Evolutionary conservation across 2,329 filamentous ascomycete genomes (phyloP).

Genomic region (Trichoderma guizhouense): DNA sequence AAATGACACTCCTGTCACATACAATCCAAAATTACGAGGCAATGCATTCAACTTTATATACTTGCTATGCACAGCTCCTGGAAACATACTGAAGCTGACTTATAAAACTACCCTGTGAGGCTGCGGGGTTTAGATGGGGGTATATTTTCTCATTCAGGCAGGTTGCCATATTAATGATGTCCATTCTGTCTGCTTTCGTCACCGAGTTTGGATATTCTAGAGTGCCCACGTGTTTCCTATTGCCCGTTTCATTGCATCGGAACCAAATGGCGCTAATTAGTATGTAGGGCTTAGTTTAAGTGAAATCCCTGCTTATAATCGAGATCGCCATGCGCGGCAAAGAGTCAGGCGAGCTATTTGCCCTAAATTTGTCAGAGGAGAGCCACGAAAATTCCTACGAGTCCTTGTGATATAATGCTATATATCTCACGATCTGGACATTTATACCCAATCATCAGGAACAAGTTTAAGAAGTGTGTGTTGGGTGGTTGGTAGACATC

Average conservation of each 20-base stretch:
- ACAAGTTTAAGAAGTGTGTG: not conserved
- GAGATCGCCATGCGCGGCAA: not conserved
- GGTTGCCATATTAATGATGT: not conserved
- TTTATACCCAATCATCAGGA: not conserved
- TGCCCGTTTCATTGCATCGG: not conserved
- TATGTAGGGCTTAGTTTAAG: not conserved
- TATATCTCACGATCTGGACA: not conserved
- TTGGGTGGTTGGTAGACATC: not conserved
- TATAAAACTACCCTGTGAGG: no score
- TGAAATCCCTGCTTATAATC: not conserved
- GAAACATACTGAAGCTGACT: no score
- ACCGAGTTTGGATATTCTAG: not conserved
- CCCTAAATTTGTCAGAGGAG: not conserved
- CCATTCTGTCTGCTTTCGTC: not conserved
- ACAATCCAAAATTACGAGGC: not conserved
- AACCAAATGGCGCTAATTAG: not conserved
- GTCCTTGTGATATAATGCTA: not conserved
- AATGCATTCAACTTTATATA: not conserved
- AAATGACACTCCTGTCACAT: not conserved
- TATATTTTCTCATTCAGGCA: not conserved
- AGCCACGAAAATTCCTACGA: not conserved
- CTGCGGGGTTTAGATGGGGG: not conserved
- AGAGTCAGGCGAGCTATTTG: not conserved
- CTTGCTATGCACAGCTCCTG: no score
- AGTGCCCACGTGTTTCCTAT: not conserved